Base-by-base conservation (phyloP, 139 green algal species). In the Coelastrella sp. region DNA sequence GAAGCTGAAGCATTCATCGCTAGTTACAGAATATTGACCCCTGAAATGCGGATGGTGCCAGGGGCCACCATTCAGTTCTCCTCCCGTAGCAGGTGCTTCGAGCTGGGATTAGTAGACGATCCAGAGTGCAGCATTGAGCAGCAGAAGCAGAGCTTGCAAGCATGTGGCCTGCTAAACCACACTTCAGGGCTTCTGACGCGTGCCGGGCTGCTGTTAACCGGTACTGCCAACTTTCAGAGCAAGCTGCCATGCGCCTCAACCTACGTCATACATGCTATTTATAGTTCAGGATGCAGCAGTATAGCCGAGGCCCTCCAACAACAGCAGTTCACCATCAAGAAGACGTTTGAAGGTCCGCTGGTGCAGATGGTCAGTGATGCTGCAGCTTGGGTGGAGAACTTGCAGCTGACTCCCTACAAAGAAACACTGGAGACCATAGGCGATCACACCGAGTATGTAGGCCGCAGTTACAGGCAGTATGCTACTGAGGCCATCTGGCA, bases 261-360 rank as follows among this genome's bases (percentile, higher is more conserved):
- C 21, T 64, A 64, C 21, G 53, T 64, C 19, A 64, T 64, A 64
- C 53, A 64, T 34, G 53, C 53, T 64, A 64, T 64, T 19, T 64
- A 27, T 27, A 64, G 53, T 64, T 27, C 53, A 64, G 53, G 53
- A 64, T 64, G 53, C 53, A 64, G 53, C 53, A 64, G 53, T 64
- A 21, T 64, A 64, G 53, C 53, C 4, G 53, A 64, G 53, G 53
- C 53, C 53, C 53, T 64, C 6, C 7, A 64, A 64, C 7, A 21
- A 21, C 53, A 64, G 53, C 17, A 34, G 6, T 34, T 64, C 53
- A 64, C 6, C 4, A 64, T 8, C 53, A 63, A 1, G 53, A 64
- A 64, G 53, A 64, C 53, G 53, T 64, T 64, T 64, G 17, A 64
- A 64, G 53, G 53, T 64, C 53, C 53, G 0, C 53, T 64, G 53